phyloP scores from a whole-genome alignment of 441 rosid species.

The Euphorbia neoarborescens region DNA sequence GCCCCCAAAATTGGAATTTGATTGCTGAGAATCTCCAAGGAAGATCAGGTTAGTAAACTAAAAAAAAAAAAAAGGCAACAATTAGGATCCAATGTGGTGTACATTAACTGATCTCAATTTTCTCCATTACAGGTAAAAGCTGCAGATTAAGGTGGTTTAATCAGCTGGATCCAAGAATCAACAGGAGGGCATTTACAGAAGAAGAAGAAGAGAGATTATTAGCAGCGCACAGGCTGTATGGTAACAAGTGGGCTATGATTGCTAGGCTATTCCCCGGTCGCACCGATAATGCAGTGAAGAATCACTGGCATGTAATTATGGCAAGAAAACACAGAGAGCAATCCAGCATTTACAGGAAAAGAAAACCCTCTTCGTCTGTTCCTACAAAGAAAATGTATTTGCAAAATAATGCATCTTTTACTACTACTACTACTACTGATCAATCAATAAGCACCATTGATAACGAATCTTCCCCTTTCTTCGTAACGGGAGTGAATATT shows the following conservation, averaged over 20 bases:
- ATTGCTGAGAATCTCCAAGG: constrained; percentile 81
- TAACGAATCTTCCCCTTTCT: constrained; percentile 23
- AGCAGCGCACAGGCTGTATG: constrained; percentile 65
- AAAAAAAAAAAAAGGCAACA: constrained; percentile 14
- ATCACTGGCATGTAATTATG: constrained; percentile 97
- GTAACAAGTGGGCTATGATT: constrained; percentile 95
- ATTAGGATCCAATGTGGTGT: not conserved
- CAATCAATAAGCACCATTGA: constrained; percentile 40
- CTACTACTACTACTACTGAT: constrained; percentile 28
- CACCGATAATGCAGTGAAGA: constrained; percentile 95
- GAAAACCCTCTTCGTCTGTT: constrained; percentile 29
- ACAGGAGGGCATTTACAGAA: constrained; percentile 64
- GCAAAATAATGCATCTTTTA: constrained; percentile 18
- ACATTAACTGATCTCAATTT: not conserved
- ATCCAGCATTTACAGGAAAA: constrained; percentile 47
- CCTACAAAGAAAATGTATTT: constrained; percentile 6
- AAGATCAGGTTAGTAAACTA: constrained; percentile 60
- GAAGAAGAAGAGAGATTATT: constrained; percentile 85
- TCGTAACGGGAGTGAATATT: constrained; percentile 25
- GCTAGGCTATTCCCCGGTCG: constrained; percentile 86
- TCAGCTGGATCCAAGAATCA: constrained; percentile 92
- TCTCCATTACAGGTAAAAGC: constrained; percentile 58
- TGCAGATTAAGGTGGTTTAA: constrained; percentile 95
- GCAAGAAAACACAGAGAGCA: constrained; percentile 77
- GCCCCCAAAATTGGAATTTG: constrained; percentile 98